phyloP scores from a whole-genome alignment of 805 yeast genomes.

The Candida wancherniae region DNA sequence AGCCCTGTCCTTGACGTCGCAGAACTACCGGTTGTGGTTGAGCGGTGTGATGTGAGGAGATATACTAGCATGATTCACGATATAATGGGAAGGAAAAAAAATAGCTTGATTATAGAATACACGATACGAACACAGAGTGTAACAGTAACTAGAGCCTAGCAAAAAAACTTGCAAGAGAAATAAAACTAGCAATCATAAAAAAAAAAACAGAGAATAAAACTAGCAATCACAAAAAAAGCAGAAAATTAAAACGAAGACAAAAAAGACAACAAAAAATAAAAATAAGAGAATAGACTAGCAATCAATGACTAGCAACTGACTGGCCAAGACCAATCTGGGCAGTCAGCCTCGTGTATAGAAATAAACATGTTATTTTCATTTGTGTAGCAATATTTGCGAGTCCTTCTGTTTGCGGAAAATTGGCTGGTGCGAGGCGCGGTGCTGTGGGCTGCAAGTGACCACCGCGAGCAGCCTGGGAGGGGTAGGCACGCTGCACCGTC shows the following conservation, averaged over 20 bases:
- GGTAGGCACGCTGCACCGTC: too few relatives aligned
- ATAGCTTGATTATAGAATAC: background rate
- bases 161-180: background rate
- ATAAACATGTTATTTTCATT: too few relatives aligned
- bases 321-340: too few relatives aligned
- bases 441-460: too few relatives aligned
- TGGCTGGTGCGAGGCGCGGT: too few relatives aligned
- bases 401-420: too few relatives aligned
- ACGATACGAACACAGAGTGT: too few relatives aligned
- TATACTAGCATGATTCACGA: background rate
- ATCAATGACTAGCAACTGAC: too few relatives aligned
- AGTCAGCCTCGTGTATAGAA: too few relatives aligned
- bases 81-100: background rate
- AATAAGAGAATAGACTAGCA: too few relatives aligned
- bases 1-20: constrained; percentile 25
- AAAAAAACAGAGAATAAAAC: constrained; percentile 2
- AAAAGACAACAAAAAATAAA: background rate
- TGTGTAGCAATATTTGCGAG: too few relatives aligned
- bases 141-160: background rate
- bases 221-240: constrained; percentile 6
- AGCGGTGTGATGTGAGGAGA: constrained; percentile 19
- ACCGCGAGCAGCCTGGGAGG: too few relatives aligned
- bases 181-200: background rate
- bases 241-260: background rate
- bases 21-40: constrained; percentile 38